Conservation (phyloP, 305 asterid species). For the Fraxinus baroniana region DNA sequence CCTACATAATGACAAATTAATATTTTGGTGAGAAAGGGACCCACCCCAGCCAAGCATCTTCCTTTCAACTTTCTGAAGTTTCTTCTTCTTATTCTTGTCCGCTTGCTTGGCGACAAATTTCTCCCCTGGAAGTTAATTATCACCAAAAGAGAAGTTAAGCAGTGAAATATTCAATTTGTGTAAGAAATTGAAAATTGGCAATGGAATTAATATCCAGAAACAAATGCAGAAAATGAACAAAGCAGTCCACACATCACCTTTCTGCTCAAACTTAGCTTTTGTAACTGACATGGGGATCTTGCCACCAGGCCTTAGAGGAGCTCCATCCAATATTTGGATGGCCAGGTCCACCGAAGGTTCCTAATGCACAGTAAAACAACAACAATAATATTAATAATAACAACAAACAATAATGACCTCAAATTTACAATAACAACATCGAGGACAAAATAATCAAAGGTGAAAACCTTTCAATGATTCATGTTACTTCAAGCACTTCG, state of each 20-base stretch:
- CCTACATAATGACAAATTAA: background rate
- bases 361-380: constrained; percentile 34
- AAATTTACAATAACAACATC: background rate
- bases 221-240: constrained; percentile 21
- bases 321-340: constrained; percentile 76
- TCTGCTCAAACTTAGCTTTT: constrained; percentile 88
- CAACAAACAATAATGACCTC: constrained; percentile 11
- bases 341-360: constrained; percentile 95
- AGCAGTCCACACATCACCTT: constrained; percentile 46
- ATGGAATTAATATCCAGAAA: constrained; percentile 2
- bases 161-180: constrained; percentile 13
- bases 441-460: background rate
- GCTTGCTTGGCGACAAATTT: constrained; percentile 72
- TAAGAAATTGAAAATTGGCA: background rate
- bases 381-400: constrained; percentile 13
- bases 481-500: constrained; percentile 10
- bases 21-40: constrained; percentile 26
- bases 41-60: constrained; percentile 99
- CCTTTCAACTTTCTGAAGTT: constrained; percentile 78
- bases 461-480: background rate
- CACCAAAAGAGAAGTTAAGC: constrained; percentile 7
- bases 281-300: constrained; percentile 75
- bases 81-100: constrained; percentile 86
- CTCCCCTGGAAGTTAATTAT: constrained; percentile 54
- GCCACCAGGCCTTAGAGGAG: constrained; percentile 76